phyloP scores from a whole-genome alignment of 495 filamentous ascomycete species.

The Aspergillus saccharolyticus region DNA sequence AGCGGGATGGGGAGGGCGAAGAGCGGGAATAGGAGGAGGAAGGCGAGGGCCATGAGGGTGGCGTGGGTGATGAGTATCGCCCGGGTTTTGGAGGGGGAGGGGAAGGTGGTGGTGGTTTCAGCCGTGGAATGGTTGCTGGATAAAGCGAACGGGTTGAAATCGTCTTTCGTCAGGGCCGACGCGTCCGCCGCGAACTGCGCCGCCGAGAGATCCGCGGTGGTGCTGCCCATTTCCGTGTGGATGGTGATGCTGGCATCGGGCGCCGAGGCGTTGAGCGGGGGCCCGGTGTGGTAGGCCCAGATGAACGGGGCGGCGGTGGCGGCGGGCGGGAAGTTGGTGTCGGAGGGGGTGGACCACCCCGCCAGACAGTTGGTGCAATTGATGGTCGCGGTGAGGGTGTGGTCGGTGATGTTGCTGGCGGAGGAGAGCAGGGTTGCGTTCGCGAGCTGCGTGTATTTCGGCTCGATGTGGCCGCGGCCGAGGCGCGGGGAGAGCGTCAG shows the following conservation, averaged over 20 bases:
- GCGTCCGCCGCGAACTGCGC: not conserved
- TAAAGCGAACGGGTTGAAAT: constrained; percentile 10
- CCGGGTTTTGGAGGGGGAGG: not conserved
- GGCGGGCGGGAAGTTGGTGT: constrained; percentile 33
- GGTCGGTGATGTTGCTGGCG: constrained; percentile 52
- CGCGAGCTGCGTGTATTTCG: constrained; percentile 46
- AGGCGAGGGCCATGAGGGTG: constrained; percentile 31
- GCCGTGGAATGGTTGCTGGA: constrained; percentile 3
- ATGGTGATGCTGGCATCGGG: constrained; percentile 47
- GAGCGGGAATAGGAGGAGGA: constrained; percentile 35
- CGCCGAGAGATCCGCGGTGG: constrained; percentile 46
- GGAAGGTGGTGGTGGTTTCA: not conserved
- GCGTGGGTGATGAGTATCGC: constrained; percentile 33
- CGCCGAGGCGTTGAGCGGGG: constrained; percentile 47
- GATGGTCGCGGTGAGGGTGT: constrained; percentile 60
- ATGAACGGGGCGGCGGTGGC: constrained; percentile 54
- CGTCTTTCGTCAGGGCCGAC: constrained; percentile 31
- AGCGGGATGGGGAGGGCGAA: constrained; percentile 2
- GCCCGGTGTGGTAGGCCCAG: constrained; percentile 56
- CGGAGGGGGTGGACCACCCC: constrained; percentile 45
- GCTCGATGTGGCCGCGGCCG: constrained; percentile 49
- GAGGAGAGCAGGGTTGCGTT: constrained; percentile 50
- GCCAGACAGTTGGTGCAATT: constrained; percentile 52
- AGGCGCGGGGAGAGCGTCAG: constrained; percentile 63
- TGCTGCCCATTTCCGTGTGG: constrained; percentile 51